Evolutionary conservation across 495 filamentous ascomycete species (phyloP), one percentile per base, ranked within the genome.

Genomic region (Talaromyces wortmannii): DNA sequence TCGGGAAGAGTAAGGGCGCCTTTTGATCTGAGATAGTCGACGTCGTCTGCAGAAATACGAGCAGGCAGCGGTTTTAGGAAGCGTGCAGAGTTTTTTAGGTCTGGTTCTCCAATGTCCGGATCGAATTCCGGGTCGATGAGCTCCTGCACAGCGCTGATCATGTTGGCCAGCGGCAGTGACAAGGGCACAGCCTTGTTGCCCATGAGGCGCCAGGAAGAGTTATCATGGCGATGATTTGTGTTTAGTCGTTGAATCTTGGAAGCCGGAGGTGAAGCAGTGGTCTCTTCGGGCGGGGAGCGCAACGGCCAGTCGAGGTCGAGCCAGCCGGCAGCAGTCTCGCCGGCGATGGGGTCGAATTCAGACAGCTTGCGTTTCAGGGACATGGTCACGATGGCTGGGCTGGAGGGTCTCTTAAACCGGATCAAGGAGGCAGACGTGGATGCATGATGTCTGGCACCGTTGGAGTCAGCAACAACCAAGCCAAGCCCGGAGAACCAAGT

Each of bases 1-100:
- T 81, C 78, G 0, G 90, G 90, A 18, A 92, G 73, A 1, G 79
- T 75, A 33, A 95, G 67, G 0, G 88, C 90, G 0, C 86, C 88
- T 60, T 91, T 90, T 59, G 80, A 81, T 18, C 77, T 75, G 52
- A 94, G 75, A 61, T 89, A 91, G 40, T 82, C 76, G 45, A 91
- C 65, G 65, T 94, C 89, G 53, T 90, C 87, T 4, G 78, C 70
- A 0, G 79, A 75, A 51, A 91, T 84, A 33, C 80, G 78, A n/a
- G 72, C 55, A 0, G 86, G 80, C 2, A 86, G 74, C 31, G 84
- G 79, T 59, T 84, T 83, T 60, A 89, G 73, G 67, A 88, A 95
- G 7, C 63, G 67, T 29, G 73, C 71, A 4, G 40, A 52, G 15
- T 42, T 33, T 57, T 77, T 69, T 1, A 70, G 69, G 33, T 75